Base-by-base conservation (phyloP, 2,329 filamentous ascomycete species). In the Nemania sp. region DNA sequence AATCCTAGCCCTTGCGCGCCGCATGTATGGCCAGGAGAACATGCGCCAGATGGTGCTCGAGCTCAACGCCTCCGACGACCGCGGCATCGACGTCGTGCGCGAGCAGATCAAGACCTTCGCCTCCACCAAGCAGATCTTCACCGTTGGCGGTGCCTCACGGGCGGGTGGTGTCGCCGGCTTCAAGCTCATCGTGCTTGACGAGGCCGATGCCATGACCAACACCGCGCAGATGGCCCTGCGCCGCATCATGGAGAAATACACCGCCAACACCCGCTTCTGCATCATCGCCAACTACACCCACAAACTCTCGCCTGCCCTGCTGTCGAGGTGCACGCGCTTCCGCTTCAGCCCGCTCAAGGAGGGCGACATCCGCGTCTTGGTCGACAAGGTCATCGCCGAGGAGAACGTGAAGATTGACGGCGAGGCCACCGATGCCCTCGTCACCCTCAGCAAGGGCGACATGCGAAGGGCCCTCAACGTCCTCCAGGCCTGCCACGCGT, bases 31-130 rank as follows among this genome's bases (percentile, higher is more conserved):
- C 48, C 75, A 79, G 54, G 88, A 90, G 61, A 97, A 97, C 72
- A 88, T 97, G 86, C 87, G 93, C 15, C 94, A 99, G 73, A 97
- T 99, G 91, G 94, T 99, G 15, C 83, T 99, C 28, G 94, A 99
- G 74, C 83, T 99, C 61, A 99, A 99, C 71, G 94, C 94, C 34
- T 96, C 91, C 43, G 94, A 99, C 70, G 94, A 99, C 72, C 83
- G 94, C 73, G 94, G 94, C 68, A 99, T 99, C 71, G 94, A 99
- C 62, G 94, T 99, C 2, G 94, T 99, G 52, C 84, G 92, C 62
- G 94, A 99, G 76, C 94, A 99, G 74, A 99, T 99, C 82, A 99
- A 97, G 80, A 99, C 94, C 0, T 99, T 99, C 75, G 93, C 91
- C 34, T 95, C 90, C 64, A 99, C 94, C 6, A 97, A 96, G 73